phyloP scores from a whole-genome alignment of 306 rosid genomes.

The Lupinus albus region DNA sequence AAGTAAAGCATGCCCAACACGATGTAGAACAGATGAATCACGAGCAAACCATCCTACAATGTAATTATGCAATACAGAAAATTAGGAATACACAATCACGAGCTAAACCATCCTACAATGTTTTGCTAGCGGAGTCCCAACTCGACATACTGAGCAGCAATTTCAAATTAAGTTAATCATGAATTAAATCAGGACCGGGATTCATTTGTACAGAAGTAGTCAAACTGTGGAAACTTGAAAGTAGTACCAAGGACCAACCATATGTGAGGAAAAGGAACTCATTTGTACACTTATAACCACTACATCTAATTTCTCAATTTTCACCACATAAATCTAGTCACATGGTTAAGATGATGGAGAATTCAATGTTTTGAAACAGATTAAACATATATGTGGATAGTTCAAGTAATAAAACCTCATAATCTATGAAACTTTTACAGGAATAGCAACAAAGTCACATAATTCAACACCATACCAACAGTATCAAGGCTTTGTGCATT shows the following conservation, averaged over 20 bases:
- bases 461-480: conserved; percentile 53
- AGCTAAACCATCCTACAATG: conserved; percentile 59
- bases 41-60: conserved; percentile 61
- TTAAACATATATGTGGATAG: too few species aligned
- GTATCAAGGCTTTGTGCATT: conserved; percentile 67
- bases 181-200: neutral
- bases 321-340: conserved; percentile 15
- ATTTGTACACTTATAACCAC: too few species aligned
- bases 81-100: conserved; percentile 22
- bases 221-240: conserved; percentile 12
- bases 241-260: conserved; percentile 8
- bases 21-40: conserved; percentile 57
- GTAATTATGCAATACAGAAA: conserved; percentile 14
- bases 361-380: conserved; percentile 16
- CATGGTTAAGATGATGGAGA: neutral
- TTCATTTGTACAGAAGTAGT: neutral
- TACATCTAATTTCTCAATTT: conserved; percentile 9
- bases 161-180: conserved; percentile 25
- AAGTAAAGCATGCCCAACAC: conserved; percentile 68
- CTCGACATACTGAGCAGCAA: neutral
- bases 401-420: too few species aligned
- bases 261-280: neutral
- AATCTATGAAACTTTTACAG: neutral
- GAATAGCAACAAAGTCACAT: neutral
- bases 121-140: conserved; percentile 4